These are phyloP conservation scores for Microbotryomycetes sp. DNA, from an alignment of 1,284 basidiomycete genomes.

Conservation along the genomic window DNA sequence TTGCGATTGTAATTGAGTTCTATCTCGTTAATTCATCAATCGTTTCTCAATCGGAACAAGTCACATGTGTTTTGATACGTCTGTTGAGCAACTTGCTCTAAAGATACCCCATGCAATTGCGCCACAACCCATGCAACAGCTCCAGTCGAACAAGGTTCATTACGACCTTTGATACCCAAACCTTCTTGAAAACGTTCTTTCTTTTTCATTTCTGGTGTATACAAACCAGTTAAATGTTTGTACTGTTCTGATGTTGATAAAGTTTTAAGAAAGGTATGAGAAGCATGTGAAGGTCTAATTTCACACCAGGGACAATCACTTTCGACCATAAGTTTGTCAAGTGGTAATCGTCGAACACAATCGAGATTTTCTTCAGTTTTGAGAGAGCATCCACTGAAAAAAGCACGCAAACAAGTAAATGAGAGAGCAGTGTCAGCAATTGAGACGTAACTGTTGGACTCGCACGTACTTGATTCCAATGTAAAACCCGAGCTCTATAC, in stretches of 20 bases:
- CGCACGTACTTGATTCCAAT: slow-evolving; percentile 7
- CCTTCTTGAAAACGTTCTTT: slow-evolving; percentile 62
- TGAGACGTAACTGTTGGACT: no score
- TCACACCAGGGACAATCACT: slow-evolving; percentile 50
- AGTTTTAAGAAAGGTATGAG: slow-evolving; percentile 53
- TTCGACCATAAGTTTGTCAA: slow-evolving; percentile 67
- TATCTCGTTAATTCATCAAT: slow-evolving; percentile 22
- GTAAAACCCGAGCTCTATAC: slow-evolving; percentile 48
- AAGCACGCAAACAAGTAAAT: slow-evolving; percentile 52
- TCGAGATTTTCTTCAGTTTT: slow-evolving; percentile 69
- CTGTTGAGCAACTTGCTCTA: slow-evolving; percentile 57
- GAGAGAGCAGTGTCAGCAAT: background rate
- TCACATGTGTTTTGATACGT: slow-evolving; percentile 62
- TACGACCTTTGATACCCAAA: slow-evolving; percentile 69
- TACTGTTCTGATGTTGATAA: slow-evolving; percentile 45
- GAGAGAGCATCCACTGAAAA: slow-evolving; percentile 73
- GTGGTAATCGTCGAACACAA: slow-evolving; percentile 56
- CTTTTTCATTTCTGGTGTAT: slow-evolving; percentile 55
- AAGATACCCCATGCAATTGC: slow-evolving; percentile 51
- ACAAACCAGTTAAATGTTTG: slow-evolving; percentile 48
- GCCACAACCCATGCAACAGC: slow-evolving; percentile 72
- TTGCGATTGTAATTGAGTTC: background rate
- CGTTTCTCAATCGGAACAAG: slow-evolving; percentile 54
- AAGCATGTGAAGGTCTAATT: slow-evolving; percentile 69
- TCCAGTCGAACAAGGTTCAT: slow-evolving; percentile 69